phyloP scores from a whole-genome alignment of 441 rosid species.

The Eruca vesicaria region DNA sequence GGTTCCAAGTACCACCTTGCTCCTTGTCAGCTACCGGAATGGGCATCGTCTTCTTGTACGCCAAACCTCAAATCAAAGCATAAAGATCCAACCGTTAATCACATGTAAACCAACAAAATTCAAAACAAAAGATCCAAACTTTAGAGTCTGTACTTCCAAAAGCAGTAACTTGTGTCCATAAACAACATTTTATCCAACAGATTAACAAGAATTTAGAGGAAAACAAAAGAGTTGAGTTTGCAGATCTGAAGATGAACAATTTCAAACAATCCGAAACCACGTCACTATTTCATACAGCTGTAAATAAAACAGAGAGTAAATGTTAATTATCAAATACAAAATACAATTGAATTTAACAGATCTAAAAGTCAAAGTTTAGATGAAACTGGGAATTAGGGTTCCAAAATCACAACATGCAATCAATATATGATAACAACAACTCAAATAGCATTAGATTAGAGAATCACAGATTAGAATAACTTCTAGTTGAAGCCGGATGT shows the following conservation, averaged over 20 bases:
- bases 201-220: background rate
- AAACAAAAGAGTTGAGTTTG: constrained; percentile 24
- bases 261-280: too few relatives aligned
- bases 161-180: too few relatives aligned
- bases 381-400: too few relatives aligned
- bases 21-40: constrained; percentile 33
- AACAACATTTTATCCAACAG: background rate
- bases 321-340: constrained; percentile 42
- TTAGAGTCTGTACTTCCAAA: background rate
- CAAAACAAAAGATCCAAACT: background rate
- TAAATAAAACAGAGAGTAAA: too few relatives aligned
- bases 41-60: constrained; percentile 31
- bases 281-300: too few relatives aligned
- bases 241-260: too few relatives aligned
- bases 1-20: constrained; percentile 30
- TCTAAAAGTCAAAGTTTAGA: too few relatives aligned
- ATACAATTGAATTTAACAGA: constrained; percentile 45
- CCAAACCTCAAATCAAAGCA: constrained; percentile 24
- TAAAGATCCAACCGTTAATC: background rate
- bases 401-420: too few relatives aligned
- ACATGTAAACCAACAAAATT: background rate
- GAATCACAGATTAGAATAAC: too few relatives aligned
- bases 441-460: too few relatives aligned
- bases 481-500: too few relatives aligned
- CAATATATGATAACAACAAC: too few relatives aligned